Base-by-base conservation (phyloP, 371 early-diverging fungal species). In the Mortierella sp. region DNA sequence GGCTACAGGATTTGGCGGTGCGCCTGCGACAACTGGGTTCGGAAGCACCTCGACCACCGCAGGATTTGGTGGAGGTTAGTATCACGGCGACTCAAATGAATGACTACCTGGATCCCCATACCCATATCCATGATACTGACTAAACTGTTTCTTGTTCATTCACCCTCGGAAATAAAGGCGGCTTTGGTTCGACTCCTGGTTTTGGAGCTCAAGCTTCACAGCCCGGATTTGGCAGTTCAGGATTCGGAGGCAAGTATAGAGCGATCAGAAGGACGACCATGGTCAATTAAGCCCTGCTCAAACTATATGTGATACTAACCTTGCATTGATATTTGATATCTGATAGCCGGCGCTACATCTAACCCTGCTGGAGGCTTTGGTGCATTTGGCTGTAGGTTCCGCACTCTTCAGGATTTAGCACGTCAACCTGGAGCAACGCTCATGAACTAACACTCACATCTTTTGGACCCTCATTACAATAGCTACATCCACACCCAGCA, bases 171-270 rank as follows among this genome's bases (percentile, higher is more conserved):
- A 54, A 24, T 28, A 6, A 45, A 76, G 69, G 76, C 48, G 73
- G 68, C 9, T 78, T 78, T 58, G 79, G 79, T 31, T 57, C 73
- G 19, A 40, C 68, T 39, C 19, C 78, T 17, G 85, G 82, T 48
- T 88, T 88, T 63, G 89, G 89, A 25, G 86, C 78, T 13, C 81
- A 79, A 51, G 63, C 63, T n/a, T 68, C 78, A 29, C 82, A 84
- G 67, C 66, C 82, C 54, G 73, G 78, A 59, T 82, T 87, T 41
- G 79, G 83, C 40, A 62, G 69, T 54, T 65, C 81, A 22, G 65
- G 82, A 9, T 83, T 86, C 79, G 85, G 89, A 60, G 86, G 88
- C 82, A 79, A 53, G 60, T 8, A 14, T 54, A 1, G 8, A 37
- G 29, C 31, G 21, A 50, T 25, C 25, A 40, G 13, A 25, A 8